A percentile compares a stretch with the other conserved stretches of the same genome.
Evolutionary conservation across 768 basidiomycete genomes (phyloP).

Genomic region (Mycena sanguinolenta): DNA sequence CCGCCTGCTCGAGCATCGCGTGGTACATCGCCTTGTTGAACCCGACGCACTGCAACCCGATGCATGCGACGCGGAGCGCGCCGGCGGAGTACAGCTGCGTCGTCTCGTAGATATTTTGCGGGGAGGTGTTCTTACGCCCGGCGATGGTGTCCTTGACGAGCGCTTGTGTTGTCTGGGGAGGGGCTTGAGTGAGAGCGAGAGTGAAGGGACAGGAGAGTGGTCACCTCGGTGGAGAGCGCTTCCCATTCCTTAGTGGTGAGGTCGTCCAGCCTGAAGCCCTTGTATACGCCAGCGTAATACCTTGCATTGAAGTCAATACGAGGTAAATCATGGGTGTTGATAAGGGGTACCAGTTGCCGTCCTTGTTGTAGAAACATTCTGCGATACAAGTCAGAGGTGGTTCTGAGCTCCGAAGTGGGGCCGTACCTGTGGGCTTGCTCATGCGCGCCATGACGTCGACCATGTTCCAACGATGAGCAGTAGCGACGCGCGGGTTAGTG

Average conservation of each 20-base stretch:
- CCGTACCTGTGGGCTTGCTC: slow-evolving; percentile 72
- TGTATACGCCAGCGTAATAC: slow-evolving; percentile 87
- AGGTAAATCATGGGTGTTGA: background rate
- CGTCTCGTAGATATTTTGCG: slow-evolving; percentile 83
- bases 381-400: slow-evolving; percentile 6
- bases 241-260: slow-evolving; percentile 79
- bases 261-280: slow-evolving; percentile 73
- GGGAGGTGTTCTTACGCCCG: slow-evolving; percentile 80
- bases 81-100: slow-evolving; percentile 80
- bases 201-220: no score
- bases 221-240: slow-evolving; percentile 73
- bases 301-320: slow-evolving; percentile 3
- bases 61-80: slow-evolving; percentile 79
- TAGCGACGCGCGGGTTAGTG: slow-evolving; percentile 82
- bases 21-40: slow-evolving; percentile 79
- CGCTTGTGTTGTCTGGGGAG: slow-evolving; percentile 68
- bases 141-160: slow-evolving; percentile 81
- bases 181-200: background rate
- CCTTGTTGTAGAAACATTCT: slow-evolving; percentile 89
- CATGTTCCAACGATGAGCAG: slow-evolving; percentile 80
- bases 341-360: slow-evolving; percentile 69
- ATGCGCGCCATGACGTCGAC: slow-evolving; percentile 75
- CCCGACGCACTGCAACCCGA: slow-evolving; percentile 82
- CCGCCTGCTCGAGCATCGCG: slow-evolving; percentile 74
- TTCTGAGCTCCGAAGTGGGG: background rate